These are phyloP conservation scores for Microbotryomycetes sp. DNA, from an alignment of 1,284 basidiomycete species.

Conservation along the genomic window DNA sequence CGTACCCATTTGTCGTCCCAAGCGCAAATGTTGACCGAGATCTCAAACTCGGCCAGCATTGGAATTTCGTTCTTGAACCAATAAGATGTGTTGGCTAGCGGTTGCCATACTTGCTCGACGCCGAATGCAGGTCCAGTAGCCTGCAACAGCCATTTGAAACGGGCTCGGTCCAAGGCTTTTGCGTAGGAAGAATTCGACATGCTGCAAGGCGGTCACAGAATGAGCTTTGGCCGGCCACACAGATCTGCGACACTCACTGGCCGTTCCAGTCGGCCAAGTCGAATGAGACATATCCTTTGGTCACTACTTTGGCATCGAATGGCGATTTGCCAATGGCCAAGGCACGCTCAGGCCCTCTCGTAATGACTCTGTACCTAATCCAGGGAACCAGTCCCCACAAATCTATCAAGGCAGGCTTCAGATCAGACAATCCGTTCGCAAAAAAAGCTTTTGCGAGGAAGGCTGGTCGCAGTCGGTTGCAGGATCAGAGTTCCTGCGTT, in stretches of 20 bases:
- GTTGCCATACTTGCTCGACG: conserved; percentile 9
- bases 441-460: background rate
- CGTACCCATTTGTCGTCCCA: conserved; percentile 30
- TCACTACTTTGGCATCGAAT: conserved; percentile 10
- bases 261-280: conserved; percentile 22
- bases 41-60: conserved; percentile 15
- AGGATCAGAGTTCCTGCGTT: background rate
- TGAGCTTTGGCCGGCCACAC: background rate
- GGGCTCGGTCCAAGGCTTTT: conserved; percentile 11
- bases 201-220: conserved; percentile 1
- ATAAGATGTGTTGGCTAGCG: conserved; percentile 19
- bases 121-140: conserved; percentile 20
- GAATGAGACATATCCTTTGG: conserved; percentile 7
- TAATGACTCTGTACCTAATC: conserved; percentile 7
- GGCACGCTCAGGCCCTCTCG: conserved; percentile 11
- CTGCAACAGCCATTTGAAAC: conserved; percentile 24
- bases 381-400: conserved; percentile 12
- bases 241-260: conserved; percentile 19
- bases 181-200: conserved; percentile 28
- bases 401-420: background rate
- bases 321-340: conserved; percentile 20
- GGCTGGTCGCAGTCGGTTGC: background rate
- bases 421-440: too few species aligned
- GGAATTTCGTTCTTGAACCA: conserved; percentile 24
- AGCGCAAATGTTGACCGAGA: conserved; percentile 11